Base-by-base conservation (phyloP, 805 yeast genomes). In the Kluyveromyces starmeri region DNA sequence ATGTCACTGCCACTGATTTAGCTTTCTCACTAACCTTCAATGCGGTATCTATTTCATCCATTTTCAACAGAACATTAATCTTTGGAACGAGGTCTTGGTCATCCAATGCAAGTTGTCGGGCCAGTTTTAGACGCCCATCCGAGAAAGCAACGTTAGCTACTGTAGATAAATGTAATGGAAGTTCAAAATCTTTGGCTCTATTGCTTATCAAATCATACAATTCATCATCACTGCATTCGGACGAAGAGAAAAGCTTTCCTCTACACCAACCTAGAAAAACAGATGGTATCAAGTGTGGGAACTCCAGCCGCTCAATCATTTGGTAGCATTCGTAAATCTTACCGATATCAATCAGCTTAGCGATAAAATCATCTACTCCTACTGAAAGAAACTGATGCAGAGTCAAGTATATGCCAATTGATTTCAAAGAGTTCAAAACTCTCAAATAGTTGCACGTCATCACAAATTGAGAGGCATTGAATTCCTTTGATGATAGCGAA, bases 191-290 rank as follows among this genome's bases (percentile, higher is more conserved):
- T 3, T 46, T 46, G 11, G 84, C 59, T 36, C 71, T 71, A 7
- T 64, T 58, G 5, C 70, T 50, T 1, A 89, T 63, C 1, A 59
- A 46, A 15, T 63, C 51, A 27, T 75, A 70, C 8, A 89, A 56
- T 23, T 73, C 74, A 4, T 65, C 63, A 49, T 89, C 96, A 1
- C 70, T 65, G 13, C 67, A 43, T 19, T 67, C 69, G 5, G 66
- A 47, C 11, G 79, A 77, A 20, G 59, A 58, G 38, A 66, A 68
- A 16, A 88, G 74, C 49, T 83, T 82, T 21, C 70, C 59, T 39
- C 78, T 71, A 4, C 95, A 88, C 97, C 97, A 92, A 43, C 78
- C 70, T 2, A 74, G 65, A 48, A 79, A 81, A 0, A 92, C 70
- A 11, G 19, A 27, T 1, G 48, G 56, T 42, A 48, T 71, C 71